Base-by-base conservation (phyloP, 169 alveolate species). In the Plasmodium vivax region DNA sequence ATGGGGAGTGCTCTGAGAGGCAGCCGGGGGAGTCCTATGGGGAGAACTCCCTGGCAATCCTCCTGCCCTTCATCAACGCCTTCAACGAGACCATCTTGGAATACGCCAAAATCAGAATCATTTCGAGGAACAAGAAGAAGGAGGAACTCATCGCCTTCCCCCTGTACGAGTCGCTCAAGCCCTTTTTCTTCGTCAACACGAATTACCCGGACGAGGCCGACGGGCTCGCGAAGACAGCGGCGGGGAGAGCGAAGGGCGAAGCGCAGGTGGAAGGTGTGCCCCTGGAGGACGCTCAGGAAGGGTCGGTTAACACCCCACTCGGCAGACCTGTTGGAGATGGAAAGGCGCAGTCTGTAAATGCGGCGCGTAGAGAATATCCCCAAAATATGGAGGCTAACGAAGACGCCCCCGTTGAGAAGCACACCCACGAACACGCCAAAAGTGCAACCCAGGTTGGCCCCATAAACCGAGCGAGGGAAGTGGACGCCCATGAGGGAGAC, bases 81-180 rank as follows among this genome's bases (percentile, higher is more conserved):
- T 92, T 82, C 68, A 82, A 58, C 32, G 92, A 92, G 14, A 92
- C 92, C 9, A 47, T 92, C 34, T 12, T 73, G 30, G 87, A 92
- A 82, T 92, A 92, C 72, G 56, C 83, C 10, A 92, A 92, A 73
- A 82, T 92, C 8, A 82, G 92, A 45, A 62, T 68, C 30, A 32
- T 83, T 14, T 68, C 92, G 5, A 92, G 92, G 84, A 92, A 92
- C 79, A 92, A 82, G 54, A 92, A 92, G 47, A 92, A 82, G 38
- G 95, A 92, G 83, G 95, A 92, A 92, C 32, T 83, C 30, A 92
- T 92, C 56, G 95, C 95, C 41, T 92, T 82, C 9, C 92, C 95
- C 9, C 62, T 92, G 16, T 92, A 82, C 83, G 92, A 81, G 56
- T 71, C 95, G 2, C 72, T 92, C 23, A 92, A 92, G 30, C 95